These are phyloP conservation scores for Neltuma alba DNA, from an alignment of 306 rosid species.

Conservation along the genomic window DNA sequence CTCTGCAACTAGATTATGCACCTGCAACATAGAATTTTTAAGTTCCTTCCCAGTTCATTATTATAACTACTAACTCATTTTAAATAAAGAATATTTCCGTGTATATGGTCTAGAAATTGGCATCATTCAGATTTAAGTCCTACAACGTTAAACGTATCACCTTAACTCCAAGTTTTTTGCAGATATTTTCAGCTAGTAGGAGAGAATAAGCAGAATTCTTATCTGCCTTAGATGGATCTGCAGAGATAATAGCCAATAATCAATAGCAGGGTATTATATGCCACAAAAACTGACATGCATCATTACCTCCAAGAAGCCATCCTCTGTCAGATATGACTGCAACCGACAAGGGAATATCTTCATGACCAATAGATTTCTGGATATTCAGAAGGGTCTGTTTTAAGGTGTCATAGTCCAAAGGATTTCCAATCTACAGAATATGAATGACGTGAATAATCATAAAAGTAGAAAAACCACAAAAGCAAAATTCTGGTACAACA, in stretches of 20 bases:
- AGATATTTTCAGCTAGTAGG: slow-evolving; percentile 87
- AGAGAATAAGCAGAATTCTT: slow-evolving; percentile 85
- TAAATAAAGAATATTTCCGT: slow-evolving; percentile 3
- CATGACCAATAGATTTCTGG: slow-evolving; percentile 56
- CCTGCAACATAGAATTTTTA: slow-evolving; percentile 57
- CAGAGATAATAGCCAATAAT: slow-evolving; percentile 45
- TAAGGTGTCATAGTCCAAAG: slow-evolving; percentile 80
- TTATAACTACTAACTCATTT: neutral
- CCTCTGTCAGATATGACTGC: slow-evolving; percentile 85
- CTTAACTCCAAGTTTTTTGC: slow-evolving; percentile 79
- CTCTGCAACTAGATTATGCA: slow-evolving; percentile 90
- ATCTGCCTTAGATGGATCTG: slow-evolving; percentile 89
- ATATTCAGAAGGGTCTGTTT: slow-evolving; percentile 70
- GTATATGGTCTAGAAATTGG: neutral
- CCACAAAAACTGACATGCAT: slow-evolving; percentile 21
- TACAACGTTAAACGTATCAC: slow-evolving; percentile 39
- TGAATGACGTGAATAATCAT: slow-evolving; percentile 23
- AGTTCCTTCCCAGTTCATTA: slow-evolving; percentile 1
- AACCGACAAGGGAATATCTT: slow-evolving; percentile 69
- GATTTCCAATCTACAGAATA: slow-evolving; percentile 76
- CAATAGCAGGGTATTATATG: slow-evolving; percentile 38
- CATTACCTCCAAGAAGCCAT: slow-evolving; percentile 87
- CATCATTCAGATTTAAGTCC: neutral
- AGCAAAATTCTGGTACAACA: slow-evolving; percentile 28
- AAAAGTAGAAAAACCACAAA: slow-evolving; percentile 19